Base-by-base conservation (phyloP, 352 stramenopile genomes). In the Phytophthora cactorum region DNA sequence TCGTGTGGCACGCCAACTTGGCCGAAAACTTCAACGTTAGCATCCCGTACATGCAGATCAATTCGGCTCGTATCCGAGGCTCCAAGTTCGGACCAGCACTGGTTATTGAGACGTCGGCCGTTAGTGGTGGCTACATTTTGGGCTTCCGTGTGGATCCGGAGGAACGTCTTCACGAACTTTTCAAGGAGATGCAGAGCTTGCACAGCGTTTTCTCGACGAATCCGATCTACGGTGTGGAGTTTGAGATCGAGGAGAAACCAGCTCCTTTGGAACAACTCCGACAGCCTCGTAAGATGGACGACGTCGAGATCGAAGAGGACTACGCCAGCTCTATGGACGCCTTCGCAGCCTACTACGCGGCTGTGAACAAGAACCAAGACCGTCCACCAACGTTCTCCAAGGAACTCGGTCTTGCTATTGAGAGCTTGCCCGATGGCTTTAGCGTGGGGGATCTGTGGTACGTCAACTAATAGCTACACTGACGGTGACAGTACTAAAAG, bases 11-110 rank as follows among this genome's bases (percentile, higher is more conserved):
- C 66, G 93, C 93, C 7, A 96, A 96, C 61, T 68, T 98, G 31
- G 92, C 93, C 1, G 86, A 97, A 66, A 98, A 98, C 77, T 98
- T 98, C 75, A 98, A 98, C 68, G 93, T 98, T 25, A 97, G 86
- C 72, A 96, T 98, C 43, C 93, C 93, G 47, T 98, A 97, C 84
- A 96, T 98, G 78, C 93, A 98, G 76, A 97, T 98, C 70, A 89
- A 89, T 52, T 91, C 81, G 52, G 79, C 91, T 53, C 77, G 86
- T 28, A 85, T 97, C 44, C 87, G 91, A 34, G 84, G 86, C 41
- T 97, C 89, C 25, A 97, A 97, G 67, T 98, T 98, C 50, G 93
- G 93, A 0, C 86, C 81, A 1, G 93, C 93, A 5, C 74, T 98
- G 44, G 93, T 98, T 8, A 78, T 98, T 31, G 91, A 97, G 70